Base-by-base conservation (phyloP, 306 rosid species). In the Dalbergia oliveri region DNA sequence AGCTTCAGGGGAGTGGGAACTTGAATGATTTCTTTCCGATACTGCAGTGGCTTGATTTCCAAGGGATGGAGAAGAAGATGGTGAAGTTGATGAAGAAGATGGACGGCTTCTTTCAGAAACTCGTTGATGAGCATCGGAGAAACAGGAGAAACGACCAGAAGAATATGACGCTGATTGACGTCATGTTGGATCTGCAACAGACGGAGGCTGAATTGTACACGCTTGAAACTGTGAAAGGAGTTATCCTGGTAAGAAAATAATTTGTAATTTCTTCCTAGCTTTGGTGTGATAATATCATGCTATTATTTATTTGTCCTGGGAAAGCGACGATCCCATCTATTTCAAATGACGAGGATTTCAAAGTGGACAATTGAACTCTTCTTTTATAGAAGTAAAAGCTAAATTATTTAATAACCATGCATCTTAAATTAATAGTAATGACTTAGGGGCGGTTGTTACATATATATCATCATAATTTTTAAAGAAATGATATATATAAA, bases 21-120 rank as follows among this genome's bases (percentile, higher is more conserved):
- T 23, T 69, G 60, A 81, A 81, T 53, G 86, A 87, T 31, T 87
- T 78, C 26, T 56, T 87, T n/a, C 86, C 88, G 0, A 19, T 84
- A 5, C 34, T 87, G 39, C 62, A 49, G 41, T 81, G 80, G 86
- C 5, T 74, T 47, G 88, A 79, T 70, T 76, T 67, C 23, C 73
- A 62, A 34, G 84, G 86, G 14, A 0, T 35, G 34, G 71, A 84
- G 53, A 84, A 81, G 74, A 70, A 8, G 60, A 82, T 86, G 87
- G 75, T 75, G 15, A 45, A 49, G 19, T 3, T 81, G 75, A 84
- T 69, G 79, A 68, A 10, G 9, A 80, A 73, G 72, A 19, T 57
- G 70, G 84, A 81, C 13, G 12, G 54, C 3, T 88, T 88, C 13
- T 8, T 83, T 2, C 86, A 85, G 23, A 78, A 62, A 5, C 57